Conservation (phyloP, 116 monocot genomes). For the Posidonia oceanica region DNA sequence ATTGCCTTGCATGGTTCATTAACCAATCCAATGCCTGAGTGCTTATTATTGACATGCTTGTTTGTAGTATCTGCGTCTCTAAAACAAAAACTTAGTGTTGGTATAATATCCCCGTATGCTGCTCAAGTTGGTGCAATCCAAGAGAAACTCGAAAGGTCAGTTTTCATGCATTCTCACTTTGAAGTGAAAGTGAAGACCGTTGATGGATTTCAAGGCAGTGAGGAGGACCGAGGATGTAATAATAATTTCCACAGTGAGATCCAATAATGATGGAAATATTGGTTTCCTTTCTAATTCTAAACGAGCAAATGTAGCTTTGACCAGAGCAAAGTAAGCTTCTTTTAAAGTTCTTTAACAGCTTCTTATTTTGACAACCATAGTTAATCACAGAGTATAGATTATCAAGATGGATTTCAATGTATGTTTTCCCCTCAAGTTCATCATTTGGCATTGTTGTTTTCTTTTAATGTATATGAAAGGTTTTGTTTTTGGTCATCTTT, state of each 20-base stretch:
- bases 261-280: conserved; percentile 19
- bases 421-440: too few relatives aligned
- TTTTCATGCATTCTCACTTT: not conserved
- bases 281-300: conserved; percentile 45
- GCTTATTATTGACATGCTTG: too few relatives aligned
- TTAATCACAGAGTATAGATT: too few relatives aligned
- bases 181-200: conserved; percentile 3
- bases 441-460: too few relatives aligned
- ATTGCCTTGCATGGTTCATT: too few relatives aligned
- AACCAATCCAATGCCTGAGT: too few relatives aligned
- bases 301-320: conserved; percentile 51
- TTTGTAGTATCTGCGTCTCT: not conserved
- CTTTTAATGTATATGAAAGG: too few relatives aligned
- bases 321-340: conserved; percentile 35
- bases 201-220: conserved; percentile 13
- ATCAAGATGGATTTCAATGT: too few relatives aligned
- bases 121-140: conserved; percentile 9
- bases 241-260: conserved; percentile 4
- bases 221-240: conserved; percentile 13
- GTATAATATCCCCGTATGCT: conserved; percentile 14
- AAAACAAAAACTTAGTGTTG: not conserved
- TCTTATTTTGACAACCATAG: not conserved
- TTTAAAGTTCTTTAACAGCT: not conserved
- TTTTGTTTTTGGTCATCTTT: too few relatives aligned
- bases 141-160: not conserved